Evolutionary conservation across 1,139 yeast species (phyloP).

Genomic region (Scheffersomyces stambukii): DNA sequence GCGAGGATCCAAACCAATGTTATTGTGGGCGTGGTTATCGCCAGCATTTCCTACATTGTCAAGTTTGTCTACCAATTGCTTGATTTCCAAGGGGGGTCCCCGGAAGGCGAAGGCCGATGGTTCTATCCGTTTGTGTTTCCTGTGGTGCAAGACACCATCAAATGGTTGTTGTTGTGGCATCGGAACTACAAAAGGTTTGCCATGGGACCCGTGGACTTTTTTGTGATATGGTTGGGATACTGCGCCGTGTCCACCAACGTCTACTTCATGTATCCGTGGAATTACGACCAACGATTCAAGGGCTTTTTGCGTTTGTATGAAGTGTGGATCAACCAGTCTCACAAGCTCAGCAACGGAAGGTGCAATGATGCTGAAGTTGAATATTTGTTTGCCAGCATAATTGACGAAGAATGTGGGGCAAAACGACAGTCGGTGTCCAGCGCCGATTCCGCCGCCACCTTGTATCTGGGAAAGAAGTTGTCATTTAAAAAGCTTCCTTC

Average conservation of each 20-base stretch:
- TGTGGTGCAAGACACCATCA: constrained; percentile 7
- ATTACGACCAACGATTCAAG: constrained; percentile 5
- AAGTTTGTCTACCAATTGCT: constrained; percentile 4
- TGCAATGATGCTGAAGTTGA: constrained; percentile 8
- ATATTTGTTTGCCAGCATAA: constrained; percentile 5
- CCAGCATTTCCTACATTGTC: constrained; percentile 3
- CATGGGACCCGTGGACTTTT: constrained; percentile 2
- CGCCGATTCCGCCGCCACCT: constrained; percentile 10
- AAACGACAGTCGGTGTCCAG: constrained; percentile 10
- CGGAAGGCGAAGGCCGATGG: not conserved
- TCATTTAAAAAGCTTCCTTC: constrained; percentile 9
- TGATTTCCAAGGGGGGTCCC: not conserved
- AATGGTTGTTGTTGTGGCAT: constrained; percentile 5
- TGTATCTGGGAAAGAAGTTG: constrained; percentile 6
- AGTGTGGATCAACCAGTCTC: constrained; percentile 9
- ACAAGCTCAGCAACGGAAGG: constrained; percentile 2
- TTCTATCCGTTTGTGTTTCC: constrained; percentile 10
- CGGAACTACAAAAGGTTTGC: constrained; percentile 3
- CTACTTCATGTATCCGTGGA: constrained; percentile 6
- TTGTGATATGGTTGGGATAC: constrained; percentile 9
- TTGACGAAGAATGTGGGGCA: not conserved
- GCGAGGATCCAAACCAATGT: not conserved
- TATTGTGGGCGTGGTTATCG: constrained; percentile 1
- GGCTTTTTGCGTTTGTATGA: constrained; percentile 9
- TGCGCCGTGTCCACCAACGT: constrained; percentile 3